phyloP scores from a whole-genome alignment of 495 filamentous ascomycete species.

The Viridothelium virens region DNA sequence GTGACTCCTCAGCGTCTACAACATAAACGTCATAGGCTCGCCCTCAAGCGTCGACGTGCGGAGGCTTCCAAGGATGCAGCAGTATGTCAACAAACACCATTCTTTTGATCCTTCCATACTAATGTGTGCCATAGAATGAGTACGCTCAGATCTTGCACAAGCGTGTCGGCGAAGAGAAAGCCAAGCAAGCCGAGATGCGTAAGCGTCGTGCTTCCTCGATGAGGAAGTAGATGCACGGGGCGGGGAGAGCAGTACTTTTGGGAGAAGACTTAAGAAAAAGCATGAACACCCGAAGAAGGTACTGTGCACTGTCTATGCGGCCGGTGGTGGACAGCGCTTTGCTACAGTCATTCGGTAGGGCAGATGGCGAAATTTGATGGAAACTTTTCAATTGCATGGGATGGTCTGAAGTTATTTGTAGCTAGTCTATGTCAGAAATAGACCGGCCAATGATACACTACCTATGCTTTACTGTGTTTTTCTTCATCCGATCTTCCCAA shows the following conservation, averaged over 20 bases:
- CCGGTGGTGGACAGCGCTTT: not conserved
- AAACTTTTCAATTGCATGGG: not conserved
- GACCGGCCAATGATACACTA: not conserved
- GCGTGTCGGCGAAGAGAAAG: constrained; percentile 91
- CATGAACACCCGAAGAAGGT: not conserved
- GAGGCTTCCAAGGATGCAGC: constrained; percentile 97
- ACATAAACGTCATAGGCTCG: constrained; percentile 95
- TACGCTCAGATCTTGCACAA: constrained; percentile 88
- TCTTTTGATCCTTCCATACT: not conserved
- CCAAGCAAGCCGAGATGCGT: constrained; percentile 79
- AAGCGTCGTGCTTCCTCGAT: constrained; percentile 95
- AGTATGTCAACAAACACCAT: constrained; percentile 51
- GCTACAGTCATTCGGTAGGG: not conserved
- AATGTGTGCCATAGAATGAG: constrained; percentile 58
- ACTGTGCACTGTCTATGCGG: not conserved
- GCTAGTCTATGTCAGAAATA: not conserved
- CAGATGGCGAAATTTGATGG: not conserved
- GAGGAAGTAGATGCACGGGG: constrained; percentile 59
- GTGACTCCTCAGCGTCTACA: constrained; percentile 99
- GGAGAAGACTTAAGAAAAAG: not conserved
- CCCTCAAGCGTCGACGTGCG: constrained; percentile 92
- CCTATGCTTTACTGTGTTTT: not conserved
- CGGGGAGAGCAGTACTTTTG: not conserved
- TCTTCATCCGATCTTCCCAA: not conserved
- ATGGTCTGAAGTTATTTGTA: not conserved